Evolutionary conservation across 768 basidiomycete species (phyloP).

Genomic region (Boletellus ananas): DNA sequence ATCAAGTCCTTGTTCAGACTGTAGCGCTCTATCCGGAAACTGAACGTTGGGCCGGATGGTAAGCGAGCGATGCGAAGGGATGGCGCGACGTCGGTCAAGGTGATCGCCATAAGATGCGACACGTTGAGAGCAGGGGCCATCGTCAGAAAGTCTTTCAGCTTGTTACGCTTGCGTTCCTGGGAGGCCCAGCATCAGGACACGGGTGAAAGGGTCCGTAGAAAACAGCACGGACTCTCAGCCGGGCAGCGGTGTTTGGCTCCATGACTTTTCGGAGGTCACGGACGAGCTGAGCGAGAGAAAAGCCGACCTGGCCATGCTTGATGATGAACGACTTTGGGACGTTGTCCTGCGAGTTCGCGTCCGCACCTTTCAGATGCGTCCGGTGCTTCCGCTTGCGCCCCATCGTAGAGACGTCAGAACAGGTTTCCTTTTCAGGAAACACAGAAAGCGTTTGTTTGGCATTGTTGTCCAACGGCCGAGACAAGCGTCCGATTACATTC

Average conservation of each 20-base stretch:
- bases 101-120: conserved; percentile 90
- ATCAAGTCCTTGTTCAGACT: conserved; percentile 84
- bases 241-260: conserved; percentile 96
- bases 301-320: conserved; percentile 91
- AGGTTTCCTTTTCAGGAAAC: conserved; percentile 21
- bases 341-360: conserved; percentile 34
- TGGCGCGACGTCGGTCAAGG: conserved; percentile 79
- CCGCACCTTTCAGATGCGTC: conserved; percentile 70
- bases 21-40: conserved; percentile 89
- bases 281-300: conserved; percentile 82
- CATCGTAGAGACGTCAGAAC: conserved; percentile 34
- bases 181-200: conserved; percentile 13
- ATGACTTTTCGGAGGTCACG: conserved; percentile 92
- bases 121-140: conserved; percentile 90
- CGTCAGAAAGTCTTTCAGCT: conserved; percentile 89
- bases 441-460: conserved; percentile 19
- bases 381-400: conserved; percentile 73
- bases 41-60: conserved; percentile 89
- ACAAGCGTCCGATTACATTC: background rate
- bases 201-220: background rate
- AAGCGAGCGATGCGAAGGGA: conserved; percentile 84
- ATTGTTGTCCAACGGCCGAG: conserved; percentile 15
- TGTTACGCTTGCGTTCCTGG: conserved; percentile 87
- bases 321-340: conserved; percentile 93
- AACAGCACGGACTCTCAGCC: conserved; percentile 64